A percentile compares a stretch with the other conserved stretches of the same genome.
Evolutionary conservation across 371 early-diverging fungal genomes (phyloP).

Genomic region (Apophysomyces elegans): DNA sequence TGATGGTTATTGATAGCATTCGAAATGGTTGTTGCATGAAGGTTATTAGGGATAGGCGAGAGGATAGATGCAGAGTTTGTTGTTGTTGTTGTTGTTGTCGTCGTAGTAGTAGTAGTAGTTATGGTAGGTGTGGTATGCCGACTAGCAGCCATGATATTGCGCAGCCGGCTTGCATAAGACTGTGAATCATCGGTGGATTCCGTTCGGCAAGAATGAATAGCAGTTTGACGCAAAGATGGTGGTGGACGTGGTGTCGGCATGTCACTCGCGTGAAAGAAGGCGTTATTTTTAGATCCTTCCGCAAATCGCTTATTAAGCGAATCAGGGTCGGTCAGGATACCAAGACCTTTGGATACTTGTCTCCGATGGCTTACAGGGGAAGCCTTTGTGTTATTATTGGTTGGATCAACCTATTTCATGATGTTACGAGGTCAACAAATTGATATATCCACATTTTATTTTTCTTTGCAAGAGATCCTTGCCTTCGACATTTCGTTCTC

Average conservation of each 20-base stretch:
- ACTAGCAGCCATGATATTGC: conserved; percentile 34
- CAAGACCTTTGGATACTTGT: conserved; percentile 41
- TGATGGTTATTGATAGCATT: conserved; percentile 7
- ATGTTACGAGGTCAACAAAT: neutral
- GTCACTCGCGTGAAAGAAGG: conserved; percentile 38
- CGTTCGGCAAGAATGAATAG: neutral
- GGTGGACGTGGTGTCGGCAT: conserved; percentile 45
- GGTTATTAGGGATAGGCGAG: conserved; percentile 39
- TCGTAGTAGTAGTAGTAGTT: neutral
- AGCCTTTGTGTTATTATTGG: neutral
- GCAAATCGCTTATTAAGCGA: conserved; percentile 12
- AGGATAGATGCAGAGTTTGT: conserved; percentile 25
- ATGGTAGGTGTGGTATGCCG: conserved; percentile 23
- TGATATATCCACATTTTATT: neutral
- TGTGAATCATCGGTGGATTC: neutral
- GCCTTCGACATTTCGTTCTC: neutral
- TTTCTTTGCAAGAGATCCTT: neutral
- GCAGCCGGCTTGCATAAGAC: conserved; percentile 35
- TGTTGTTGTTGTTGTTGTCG: neutral
- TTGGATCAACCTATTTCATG: neutral
- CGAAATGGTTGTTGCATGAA: conserved; percentile 18
- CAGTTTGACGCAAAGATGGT: conserved; percentile 27
- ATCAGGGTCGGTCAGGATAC: conserved; percentile 38
- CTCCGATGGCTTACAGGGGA: conserved; percentile 23
- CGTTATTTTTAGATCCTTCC: conserved; percentile 33